Evolutionary conservation across 179 eudicot genomes (phyloP).

Genomic region (Carnegiea gigantea): DNA sequence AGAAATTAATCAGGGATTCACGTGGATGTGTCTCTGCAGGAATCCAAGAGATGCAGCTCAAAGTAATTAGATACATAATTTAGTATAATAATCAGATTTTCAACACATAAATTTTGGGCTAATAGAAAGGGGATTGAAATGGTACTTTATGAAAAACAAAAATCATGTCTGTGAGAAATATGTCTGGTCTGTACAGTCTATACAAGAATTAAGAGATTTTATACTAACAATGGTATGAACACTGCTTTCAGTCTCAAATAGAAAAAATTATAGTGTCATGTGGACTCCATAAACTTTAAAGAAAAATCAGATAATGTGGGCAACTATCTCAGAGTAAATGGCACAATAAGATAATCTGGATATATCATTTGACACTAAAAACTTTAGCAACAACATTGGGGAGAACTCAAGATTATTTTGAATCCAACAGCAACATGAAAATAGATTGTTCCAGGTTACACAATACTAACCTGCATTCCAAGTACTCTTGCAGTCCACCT

Average conservation of each 20-base stretch:
- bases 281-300: neutral
- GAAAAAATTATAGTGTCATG: neutral
- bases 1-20: constrained; percentile 3
- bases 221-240: neutral
- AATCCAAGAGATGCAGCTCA: neutral
- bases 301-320: neutral
- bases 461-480: constrained; percentile 85
- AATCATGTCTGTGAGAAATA: neutral
- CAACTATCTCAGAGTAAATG: neutral
- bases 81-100: neutral
- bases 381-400: neutral
- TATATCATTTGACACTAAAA: neutral
- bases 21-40: neutral
- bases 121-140: neutral
- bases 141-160: neutral
- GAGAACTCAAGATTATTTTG: neutral
- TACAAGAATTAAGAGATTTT: neutral
- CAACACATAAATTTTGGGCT: neutral
- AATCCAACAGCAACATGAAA: constrained; percentile 6
- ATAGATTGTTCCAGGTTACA: constrained; percentile 20
- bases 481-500: constrained; percentile 84
- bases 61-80: neutral
- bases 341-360: neutral
- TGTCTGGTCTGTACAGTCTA: neutral
- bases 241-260: neutral